phyloP scores from a whole-genome alignment of 495 filamentous ascomycete genomes.

The Neurospora sp. region DNA sequence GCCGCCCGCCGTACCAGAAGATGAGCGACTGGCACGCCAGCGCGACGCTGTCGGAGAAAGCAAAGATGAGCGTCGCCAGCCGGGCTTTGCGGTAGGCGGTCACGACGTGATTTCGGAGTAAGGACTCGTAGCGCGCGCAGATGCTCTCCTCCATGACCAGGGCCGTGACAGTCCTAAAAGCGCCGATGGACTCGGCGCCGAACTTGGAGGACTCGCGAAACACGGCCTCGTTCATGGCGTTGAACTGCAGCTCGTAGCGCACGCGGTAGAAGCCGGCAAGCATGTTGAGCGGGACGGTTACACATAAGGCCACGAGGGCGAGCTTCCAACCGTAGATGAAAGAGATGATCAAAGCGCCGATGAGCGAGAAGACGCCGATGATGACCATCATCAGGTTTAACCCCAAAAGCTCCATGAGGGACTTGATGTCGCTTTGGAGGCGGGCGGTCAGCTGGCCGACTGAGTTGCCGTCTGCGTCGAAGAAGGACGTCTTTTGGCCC shows the following conservation, averaged over 20 bases:
- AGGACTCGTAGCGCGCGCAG: conserved; percentile 29
- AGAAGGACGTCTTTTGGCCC: conserved; percentile 50
- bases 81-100: conserved; percentile 34
- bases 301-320: conserved; percentile 37
- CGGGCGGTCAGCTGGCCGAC: conserved; percentile 51
- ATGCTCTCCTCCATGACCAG: conserved; percentile 48
- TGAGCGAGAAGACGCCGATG: conserved; percentile 38
- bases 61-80: conserved; percentile 34
- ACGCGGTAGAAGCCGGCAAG: conserved; percentile 42
- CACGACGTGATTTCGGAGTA: conserved; percentile 29
- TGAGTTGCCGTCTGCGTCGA: conserved; percentile 52
- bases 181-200: conserved; percentile 49
- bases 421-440: conserved; percentile 47
- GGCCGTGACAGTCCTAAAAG: conserved; percentile 47
- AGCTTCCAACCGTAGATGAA: conserved; percentile 51
- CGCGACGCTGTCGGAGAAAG: conserved; percentile 32
- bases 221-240: conserved; percentile 43
- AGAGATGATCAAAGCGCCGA: conserved; percentile 39
- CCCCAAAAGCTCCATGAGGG: conserved; percentile 53
- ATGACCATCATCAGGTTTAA: conserved; percentile 44
- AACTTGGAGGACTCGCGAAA: conserved; percentile 50
- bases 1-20: conserved; percentile 39
- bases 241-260: conserved; percentile 46
- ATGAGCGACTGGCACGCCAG: conserved; percentile 38
- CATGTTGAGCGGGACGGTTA: conserved; percentile 39